Percentiles rank a stretch among this genome's conserved stretches.
Conservation (phyloP, 1,284 basidiomycete species). For the Ceratobasidium sp. region DNA sequence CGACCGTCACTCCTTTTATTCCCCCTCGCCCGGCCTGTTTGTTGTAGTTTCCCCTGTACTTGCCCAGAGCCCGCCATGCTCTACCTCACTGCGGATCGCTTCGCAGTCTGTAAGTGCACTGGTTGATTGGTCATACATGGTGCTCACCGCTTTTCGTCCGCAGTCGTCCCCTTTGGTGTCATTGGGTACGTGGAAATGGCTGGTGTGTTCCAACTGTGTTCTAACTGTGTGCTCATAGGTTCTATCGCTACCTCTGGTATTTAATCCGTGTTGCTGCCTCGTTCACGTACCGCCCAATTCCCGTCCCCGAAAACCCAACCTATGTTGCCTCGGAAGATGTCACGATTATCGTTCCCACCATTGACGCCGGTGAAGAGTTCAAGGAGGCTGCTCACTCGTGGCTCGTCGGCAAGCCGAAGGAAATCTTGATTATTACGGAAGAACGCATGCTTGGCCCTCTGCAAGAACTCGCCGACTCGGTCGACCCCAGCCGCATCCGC, state of each 20-base stretch:
- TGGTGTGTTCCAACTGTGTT: background rate
- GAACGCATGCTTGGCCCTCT: constrained; percentile 85
- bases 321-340: constrained; percentile 89
- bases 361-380: constrained; percentile 92
- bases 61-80: constrained; percentile 54
- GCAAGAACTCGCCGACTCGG: constrained; percentile 82
- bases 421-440: constrained; percentile 92
- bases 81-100: constrained; percentile 78
- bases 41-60: background rate
- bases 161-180: constrained; percentile 87
- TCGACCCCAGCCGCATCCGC: constrained; percentile 80
- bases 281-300: constrained; percentile 79
- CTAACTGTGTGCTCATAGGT: constrained; percentile 54
- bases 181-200: constrained; percentile 68
- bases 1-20: constrained; percentile 38
- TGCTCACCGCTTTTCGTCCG: constrained; percentile 24
- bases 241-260: constrained; percentile 91
- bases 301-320: constrained; percentile 83
- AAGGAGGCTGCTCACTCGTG: constrained; percentile 88
- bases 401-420: constrained; percentile 87
- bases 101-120: constrained; percentile 70
- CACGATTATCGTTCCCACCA: constrained; percentile 92
- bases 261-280: constrained; percentile 78
- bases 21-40: constrained; percentile 20
- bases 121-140: constrained; percentile 1